Conservation (phyloP, 371 early-diverging fungal genomes). For the Enterospora canceri region DNA sequence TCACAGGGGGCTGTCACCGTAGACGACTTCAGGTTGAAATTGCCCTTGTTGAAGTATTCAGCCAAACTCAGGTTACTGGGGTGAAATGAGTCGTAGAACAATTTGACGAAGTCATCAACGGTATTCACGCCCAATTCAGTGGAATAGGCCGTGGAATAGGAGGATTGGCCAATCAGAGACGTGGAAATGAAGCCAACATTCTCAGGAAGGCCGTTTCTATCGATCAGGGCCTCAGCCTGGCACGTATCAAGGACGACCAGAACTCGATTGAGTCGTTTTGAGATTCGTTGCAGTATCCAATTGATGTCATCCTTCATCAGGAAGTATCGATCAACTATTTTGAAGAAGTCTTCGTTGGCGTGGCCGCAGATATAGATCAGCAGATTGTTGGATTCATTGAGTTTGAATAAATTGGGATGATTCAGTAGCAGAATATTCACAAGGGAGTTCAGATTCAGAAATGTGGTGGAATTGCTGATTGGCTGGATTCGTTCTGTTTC, state of each 20-base stretch:
- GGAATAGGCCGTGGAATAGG: constrained; percentile 23
- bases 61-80: too few species aligned
- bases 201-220: constrained; percentile 19
- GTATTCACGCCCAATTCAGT: constrained; percentile 6
- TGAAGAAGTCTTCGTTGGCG: constrained; percentile 52
- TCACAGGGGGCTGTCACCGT: too few species aligned
- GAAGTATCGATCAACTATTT: constrained; percentile 42
- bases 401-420: constrained; percentile 25
- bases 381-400: constrained; percentile 42
- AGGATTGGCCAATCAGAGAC: constrained; percentile 36
- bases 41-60: too few species aligned
- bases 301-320: constrained; percentile 49
- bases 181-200: constrained; percentile 47
- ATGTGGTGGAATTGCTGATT: background rate
- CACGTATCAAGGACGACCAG: constrained; percentile 55
- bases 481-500: background rate
- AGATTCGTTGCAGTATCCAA: constrained; percentile 23
- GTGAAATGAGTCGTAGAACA: too few species aligned
- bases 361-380: constrained; percentile 55
- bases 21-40: too few species aligned
- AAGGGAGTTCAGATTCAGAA: constrained; percentile 1
- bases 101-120: constrained; percentile 23
- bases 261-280: constrained; percentile 34
- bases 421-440: constrained; percentile 45
- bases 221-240: constrained; percentile 49